Base-by-base conservation (phyloP, 495 filamentous ascomycete species). In the Delitschia confertaspora region DNA sequence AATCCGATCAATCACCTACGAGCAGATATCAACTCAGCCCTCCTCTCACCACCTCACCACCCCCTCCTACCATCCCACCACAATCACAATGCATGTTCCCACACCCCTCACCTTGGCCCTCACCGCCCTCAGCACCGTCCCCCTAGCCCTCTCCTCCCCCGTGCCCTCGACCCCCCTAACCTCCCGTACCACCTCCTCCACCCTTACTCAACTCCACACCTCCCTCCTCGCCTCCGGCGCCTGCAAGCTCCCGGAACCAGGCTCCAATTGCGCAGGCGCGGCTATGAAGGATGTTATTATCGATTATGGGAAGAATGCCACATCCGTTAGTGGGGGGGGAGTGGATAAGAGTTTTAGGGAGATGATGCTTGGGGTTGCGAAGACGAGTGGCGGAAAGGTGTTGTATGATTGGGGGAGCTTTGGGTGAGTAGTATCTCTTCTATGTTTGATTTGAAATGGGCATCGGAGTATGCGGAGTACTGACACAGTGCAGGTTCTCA, bases 241-340 rank as follows among this genome's bases (percentile, higher is more conserved):
- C 6, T 44, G 41, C 31, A 36, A 8, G 1, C 23, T 48, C 11
- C 36, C 45, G 13, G 22, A 22, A 3, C 36, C 45, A 4, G 30
- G 29, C 45, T 21, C 13, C 21, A 50, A 43, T 40, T 50, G 47
- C 16, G 47, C 47, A 1, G 47, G 38, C 17, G 21, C 21, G 6
- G 2, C n/a, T 3, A 42, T 42, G 37, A 42, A 30, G 19, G 47
- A 50, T 22, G 47, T 50, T 40, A 50, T 50, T 26, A 23, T 50
- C 38, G 13, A 20, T 6, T 50, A 42, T 17, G 11, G 7, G 9
- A 50, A 29, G 3, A 18, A 18, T 13, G 13, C 22, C 17, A 17
- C 31, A 4, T n/a, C n/a, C n/a, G n/a, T n/a, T n/a, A n/a, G n/a
- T n/a, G n/a, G n/a, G n/a, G n/a, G n/a, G n/a, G n/a, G n/a, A n/a